Percentiles rank a stretch among this genome's conserved stretches.
These are phyloP conservation scores for Pseudocercospora cruenta DNA, from an alignment of 2,329 filamentous ascomycete species.

Conservation along the genomic window DNA sequence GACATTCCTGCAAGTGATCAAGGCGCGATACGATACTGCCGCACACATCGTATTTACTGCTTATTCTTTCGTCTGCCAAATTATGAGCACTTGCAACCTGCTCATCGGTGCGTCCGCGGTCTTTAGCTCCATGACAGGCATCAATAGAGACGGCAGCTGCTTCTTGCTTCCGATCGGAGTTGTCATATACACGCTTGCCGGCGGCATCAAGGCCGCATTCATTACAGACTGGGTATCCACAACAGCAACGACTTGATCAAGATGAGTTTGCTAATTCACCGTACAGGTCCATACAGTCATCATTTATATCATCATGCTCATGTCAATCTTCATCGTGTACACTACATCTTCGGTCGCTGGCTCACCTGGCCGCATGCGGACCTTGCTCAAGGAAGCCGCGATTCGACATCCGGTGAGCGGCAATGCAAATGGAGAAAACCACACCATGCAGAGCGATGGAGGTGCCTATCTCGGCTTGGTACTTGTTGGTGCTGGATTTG, in stretches of 20 bases:
- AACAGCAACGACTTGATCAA: neutral
- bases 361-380: constrained; percentile 44
- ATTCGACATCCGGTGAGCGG: constrained; percentile 41
- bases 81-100: constrained; percentile 48
- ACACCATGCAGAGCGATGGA: constrained; percentile 41
- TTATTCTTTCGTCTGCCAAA: constrained; percentile 43
- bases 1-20: constrained; percentile 39
- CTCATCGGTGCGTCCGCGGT: constrained; percentile 50
- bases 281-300: constrained; percentile 39
- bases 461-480: constrained; percentile 34
- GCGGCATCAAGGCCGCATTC: constrained; percentile 48
- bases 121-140: constrained; percentile 48
- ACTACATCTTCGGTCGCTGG: constrained; percentile 43
- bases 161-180: constrained; percentile 48
- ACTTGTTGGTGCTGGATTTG: constrained; percentile 22
- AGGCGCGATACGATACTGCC: constrained; percentile 35
- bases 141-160: constrained; percentile 49
- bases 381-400: constrained; percentile 29
- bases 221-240: constrained; percentile 35
- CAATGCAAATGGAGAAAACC: constrained; percentile 45
- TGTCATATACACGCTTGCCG: constrained; percentile 40
- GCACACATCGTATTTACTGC: constrained; percentile 46
- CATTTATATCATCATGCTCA: constrained; percentile 47
- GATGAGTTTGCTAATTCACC: neutral
- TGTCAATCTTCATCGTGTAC: constrained; percentile 49